Percentiles rank a stretch among this genome's conserved stretches.
Evolutionary conservation across 345 rosid species (phyloP).

Genomic region (Nephelium lappaceum): DNA sequence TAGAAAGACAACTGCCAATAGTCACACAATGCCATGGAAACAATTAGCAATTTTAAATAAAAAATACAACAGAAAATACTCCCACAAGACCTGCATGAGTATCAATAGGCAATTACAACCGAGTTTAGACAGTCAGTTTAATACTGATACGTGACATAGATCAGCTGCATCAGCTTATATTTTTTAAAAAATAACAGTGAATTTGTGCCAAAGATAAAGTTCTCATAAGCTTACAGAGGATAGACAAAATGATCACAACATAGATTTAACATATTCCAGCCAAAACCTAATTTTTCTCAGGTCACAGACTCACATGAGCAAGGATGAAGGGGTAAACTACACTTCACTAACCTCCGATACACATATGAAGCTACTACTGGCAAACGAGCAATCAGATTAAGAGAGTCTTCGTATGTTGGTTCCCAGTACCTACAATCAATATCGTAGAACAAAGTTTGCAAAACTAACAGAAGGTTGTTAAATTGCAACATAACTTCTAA

Average conservation of each 20-base stretch:
- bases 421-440: slow-evolving; percentile 84
- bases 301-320: not conserved
- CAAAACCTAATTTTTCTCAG: not conserved
- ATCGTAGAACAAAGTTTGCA: slow-evolving; percentile 21
- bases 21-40: not conserved
- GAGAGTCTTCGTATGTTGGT: slow-evolving; percentile 90
- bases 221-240: not conserved
- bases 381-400: slow-evolving; percentile 88
- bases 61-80: not conserved
- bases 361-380: slow-evolving; percentile 89
- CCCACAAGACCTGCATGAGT: not conserved
- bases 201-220: not conserved
- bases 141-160: not conserved
- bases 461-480: slow-evolving; percentile 19
- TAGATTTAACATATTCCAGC: slow-evolving; percentile 8
- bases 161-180: not conserved
- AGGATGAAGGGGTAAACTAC: slow-evolving; percentile 18
- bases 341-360: slow-evolving; percentile 71
- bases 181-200: not conserved
- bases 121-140: not conserved
- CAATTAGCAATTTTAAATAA: not conserved
- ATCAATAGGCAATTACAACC: not conserved
- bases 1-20: not conserved
- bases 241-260: not conserved
- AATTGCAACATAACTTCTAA: slow-evolving; percentile 20